Evolutionary conservation across 768 basidiomycete species (phyloP).

Genomic region (Agrocybe chaxingu): DNA sequence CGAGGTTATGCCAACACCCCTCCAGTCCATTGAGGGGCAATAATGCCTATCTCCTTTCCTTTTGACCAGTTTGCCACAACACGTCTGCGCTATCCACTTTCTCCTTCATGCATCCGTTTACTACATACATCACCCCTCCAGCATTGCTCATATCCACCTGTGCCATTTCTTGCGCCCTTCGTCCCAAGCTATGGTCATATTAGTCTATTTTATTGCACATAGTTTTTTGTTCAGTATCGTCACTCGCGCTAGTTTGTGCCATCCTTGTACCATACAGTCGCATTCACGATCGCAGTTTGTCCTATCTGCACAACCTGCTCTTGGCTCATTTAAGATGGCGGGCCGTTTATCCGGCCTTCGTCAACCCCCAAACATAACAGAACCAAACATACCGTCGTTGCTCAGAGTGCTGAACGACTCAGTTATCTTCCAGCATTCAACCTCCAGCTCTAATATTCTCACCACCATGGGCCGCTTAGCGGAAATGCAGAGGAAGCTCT

Average conservation of each 20-base stretch:
- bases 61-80: neutral
- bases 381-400: neutral
- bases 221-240: neutral
- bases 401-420: neutral
- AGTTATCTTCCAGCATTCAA: neutral
- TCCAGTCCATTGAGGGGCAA: constrained; percentile 13
- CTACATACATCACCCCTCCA: too few relatives aligned
- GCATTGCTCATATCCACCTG: too few relatives aligned
- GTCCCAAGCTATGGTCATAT: too few relatives aligned
- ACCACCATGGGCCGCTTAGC: constrained; percentile 86
- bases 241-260: neutral
- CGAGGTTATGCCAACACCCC: constrained; percentile 25
- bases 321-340: neutral
- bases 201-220: too few relatives aligned
- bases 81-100: neutral
- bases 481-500: constrained; percentile 96
- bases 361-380: too few relatives aligned
- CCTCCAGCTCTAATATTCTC: constrained; percentile 9
- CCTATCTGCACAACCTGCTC: neutral
- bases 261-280: neutral
- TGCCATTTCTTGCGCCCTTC: too few relatives aligned
- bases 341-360: neutral
- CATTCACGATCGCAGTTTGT: neutral
- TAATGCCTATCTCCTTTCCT: neutral
- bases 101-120: too few relatives aligned